These are phyloP conservation scores for Penicillium parvum DNA, from an alignment of 495 filamentous ascomycete species.

Conservation along the genomic window DNA sequence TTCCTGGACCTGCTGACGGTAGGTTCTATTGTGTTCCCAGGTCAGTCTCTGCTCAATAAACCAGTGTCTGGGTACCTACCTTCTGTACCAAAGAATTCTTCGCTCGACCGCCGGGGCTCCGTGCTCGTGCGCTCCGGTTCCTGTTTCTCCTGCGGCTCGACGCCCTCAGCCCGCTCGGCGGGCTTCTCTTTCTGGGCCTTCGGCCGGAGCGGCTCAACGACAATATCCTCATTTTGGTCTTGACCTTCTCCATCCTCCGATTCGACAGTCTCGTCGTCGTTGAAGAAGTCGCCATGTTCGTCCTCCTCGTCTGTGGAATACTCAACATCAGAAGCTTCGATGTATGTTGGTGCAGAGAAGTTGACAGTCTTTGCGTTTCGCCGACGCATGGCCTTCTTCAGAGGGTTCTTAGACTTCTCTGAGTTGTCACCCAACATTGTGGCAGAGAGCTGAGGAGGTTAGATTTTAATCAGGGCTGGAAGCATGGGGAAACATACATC, in stretches of 20 bases:
- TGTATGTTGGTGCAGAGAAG: slow-evolving; percentile 81
- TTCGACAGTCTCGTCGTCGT: slow-evolving; percentile 50
- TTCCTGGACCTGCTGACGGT: slow-evolving; percentile 69
- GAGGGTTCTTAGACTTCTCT: slow-evolving; percentile 82
- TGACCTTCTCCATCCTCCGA: slow-evolving; percentile 36
- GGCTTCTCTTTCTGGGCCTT: slow-evolving; percentile 37
- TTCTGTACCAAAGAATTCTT: slow-evolving; percentile 59
- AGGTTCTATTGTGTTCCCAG: slow-evolving; percentile 39
- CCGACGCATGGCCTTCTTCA: slow-evolving; percentile 85
- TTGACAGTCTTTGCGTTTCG: slow-evolving; percentile 85
- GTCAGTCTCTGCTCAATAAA: slow-evolving; percentile 5
- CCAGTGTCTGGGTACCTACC: slow-evolving; percentile 20
- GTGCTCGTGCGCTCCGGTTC: slow-evolving; percentile 28
- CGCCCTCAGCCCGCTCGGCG: slow-evolving; percentile 29
- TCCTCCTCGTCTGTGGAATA: slow-evolving; percentile 84
- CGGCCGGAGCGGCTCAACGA: slow-evolving; percentile 44
- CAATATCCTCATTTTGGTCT: slow-evolving; percentile 39
- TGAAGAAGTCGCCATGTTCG: slow-evolving; percentile 51
- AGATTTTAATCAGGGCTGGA: slow-evolving; percentile 5
- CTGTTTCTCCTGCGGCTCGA: slow-evolving; percentile 19
- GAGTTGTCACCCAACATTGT: slow-evolving; percentile 91
- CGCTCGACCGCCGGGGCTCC: slow-evolving; percentile 52
- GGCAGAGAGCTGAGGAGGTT: slow-evolving; percentile 65
- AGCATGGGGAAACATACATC: slow-evolving; percentile 59
- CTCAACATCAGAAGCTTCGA: slow-evolving; percentile 86